A percentile compares a stretch with the other conserved stretches of the same genome.
Conservation (phyloP, 768 basidiomycete genomes). For the Suillus paluster region DNA sequence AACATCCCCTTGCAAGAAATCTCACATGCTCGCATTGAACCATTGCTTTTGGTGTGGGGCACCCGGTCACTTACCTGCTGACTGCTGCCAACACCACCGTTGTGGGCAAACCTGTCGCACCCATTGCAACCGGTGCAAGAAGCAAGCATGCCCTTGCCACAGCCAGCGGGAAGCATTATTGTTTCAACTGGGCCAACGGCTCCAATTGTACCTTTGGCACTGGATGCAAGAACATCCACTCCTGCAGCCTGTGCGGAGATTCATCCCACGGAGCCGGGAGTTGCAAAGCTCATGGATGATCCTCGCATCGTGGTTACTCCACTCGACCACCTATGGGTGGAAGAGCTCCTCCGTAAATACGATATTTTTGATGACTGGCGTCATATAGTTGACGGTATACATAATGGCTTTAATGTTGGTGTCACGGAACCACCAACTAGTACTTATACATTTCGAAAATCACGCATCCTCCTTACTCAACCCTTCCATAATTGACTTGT, state of each 20-base stretch:
- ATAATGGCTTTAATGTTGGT: slow-evolving; percentile 37
- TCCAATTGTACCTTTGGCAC: slow-evolving; percentile 22
- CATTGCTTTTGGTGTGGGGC: too few species aligned
- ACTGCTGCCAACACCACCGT: not conserved
- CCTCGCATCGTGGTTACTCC: slow-evolving; percentile 38
- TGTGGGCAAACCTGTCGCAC: not conserved
- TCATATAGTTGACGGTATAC: slow-evolving; percentile 37
- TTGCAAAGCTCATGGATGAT: slow-evolving; percentile 32
- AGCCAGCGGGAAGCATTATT: slow-evolving; percentile 20
- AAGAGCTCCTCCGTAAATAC: slow-evolving; percentile 15
- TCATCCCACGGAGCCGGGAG: slow-evolving; percentile 33
- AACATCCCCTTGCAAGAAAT: not conserved
- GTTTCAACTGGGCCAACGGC: too few species aligned
- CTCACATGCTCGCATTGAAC: not conserved
- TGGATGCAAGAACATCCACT: slow-evolving; percentile 29
- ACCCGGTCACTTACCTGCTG: not conserved
- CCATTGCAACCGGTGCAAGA: not conserved
- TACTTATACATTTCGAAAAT: too few species aligned
- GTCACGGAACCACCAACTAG: too few species aligned
- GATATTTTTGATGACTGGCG: slow-evolving; percentile 27
- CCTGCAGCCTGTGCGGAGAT: slow-evolving; percentile 35
- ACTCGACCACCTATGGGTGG: slow-evolving; percentile 26
- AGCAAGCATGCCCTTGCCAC: slow-evolving; percentile 25
- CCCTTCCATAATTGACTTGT: too few species aligned
- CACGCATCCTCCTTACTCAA: too few species aligned